These are phyloP conservation scores for Trypanosoma boissoni DNA, from an alignment of 208 protist species.

Conservation along the genomic window DNA sequence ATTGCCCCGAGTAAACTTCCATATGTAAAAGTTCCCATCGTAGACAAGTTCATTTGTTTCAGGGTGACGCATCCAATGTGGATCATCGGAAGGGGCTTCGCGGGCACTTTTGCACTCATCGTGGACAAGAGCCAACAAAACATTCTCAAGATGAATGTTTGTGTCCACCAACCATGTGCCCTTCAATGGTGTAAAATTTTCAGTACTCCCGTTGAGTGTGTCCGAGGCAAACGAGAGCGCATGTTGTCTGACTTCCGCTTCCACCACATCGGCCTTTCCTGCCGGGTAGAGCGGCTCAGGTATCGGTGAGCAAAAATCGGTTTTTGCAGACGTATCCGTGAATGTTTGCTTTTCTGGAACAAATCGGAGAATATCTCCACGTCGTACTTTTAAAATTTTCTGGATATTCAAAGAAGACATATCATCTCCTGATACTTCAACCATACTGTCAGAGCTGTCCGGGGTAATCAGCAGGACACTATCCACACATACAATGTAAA, in stretches of 20 bases:
- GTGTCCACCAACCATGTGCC: conserved; percentile 47
- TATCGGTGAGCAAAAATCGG: too few relatives aligned
- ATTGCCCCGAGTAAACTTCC: conserved; percentile 44
- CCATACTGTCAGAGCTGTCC: too few relatives aligned
- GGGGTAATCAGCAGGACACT: too few relatives aligned
- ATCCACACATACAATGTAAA: conserved; percentile 54
- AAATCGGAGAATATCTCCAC: conserved; percentile 49
- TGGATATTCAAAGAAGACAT: too few relatives aligned
- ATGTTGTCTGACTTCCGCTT: background rate
- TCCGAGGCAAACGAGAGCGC: background rate
- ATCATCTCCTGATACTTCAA: conserved; percentile 19
- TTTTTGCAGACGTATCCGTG: too few relatives aligned
- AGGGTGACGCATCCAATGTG: conserved; percentile 43
- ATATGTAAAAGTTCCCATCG: conserved; percentile 62
- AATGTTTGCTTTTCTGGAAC: conserved; percentile 2
- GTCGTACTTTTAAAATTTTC: conserved; percentile 23
- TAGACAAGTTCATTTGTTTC: conserved; percentile 28
- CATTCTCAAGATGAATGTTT: conserved; percentile 45
- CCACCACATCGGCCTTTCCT: too few relatives aligned
- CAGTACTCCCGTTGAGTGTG: background rate
- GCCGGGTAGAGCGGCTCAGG: too few relatives aligned
- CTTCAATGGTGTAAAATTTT: background rate
- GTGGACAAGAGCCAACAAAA: conserved; percentile 60
- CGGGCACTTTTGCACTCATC: conserved; percentile 68
- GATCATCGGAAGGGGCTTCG: conserved; percentile 46